These are phyloP conservation scores for Dendrobium officinale DNA, from an alignment of 106 monocot species.

Conservation along the genomic window DNA sequence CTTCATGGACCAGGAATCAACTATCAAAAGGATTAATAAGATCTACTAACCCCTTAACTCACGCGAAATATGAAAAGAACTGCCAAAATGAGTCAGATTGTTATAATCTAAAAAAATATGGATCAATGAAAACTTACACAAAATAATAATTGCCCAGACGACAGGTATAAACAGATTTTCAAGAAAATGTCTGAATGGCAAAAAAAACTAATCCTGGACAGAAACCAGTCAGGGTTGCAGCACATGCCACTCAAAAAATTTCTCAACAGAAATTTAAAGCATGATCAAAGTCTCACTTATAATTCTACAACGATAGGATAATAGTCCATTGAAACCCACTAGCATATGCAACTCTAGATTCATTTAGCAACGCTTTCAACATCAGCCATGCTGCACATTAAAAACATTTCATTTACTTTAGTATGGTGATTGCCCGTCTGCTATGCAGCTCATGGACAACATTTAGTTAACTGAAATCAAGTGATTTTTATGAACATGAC, in stretches of 20 bases:
- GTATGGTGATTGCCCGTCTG: too few relatives aligned
- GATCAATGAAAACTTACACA: not conserved
- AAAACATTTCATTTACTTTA: too few relatives aligned
- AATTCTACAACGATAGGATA: not conserved
- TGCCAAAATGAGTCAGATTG: not conserved
- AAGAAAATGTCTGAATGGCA: not conserved
- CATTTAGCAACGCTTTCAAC: not conserved
- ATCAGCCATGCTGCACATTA: not conserved
- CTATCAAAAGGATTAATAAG: not conserved
- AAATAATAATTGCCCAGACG: not conserved
- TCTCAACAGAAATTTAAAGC: not conserved
- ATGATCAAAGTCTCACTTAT: not conserved
- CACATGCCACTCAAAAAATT: too few relatives aligned
- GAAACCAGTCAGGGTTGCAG: not conserved
- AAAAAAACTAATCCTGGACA: not conserved
- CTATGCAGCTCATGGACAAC: too few relatives aligned
- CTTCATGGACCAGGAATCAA: not conserved
- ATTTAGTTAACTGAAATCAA: too few relatives aligned
- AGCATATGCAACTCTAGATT: not conserved
- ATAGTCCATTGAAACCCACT: not conserved
- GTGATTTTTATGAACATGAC: too few relatives aligned
- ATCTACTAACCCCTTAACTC: not conserved
- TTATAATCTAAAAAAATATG: not conserved
- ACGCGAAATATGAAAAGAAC: not conserved
- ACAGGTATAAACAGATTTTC: not conserved